These are phyloP conservation scores for Trichoderma asperelloides DNA, from an alignment of 495 filamentous ascomycete genomes.

Conservation along the genomic window DNA sequence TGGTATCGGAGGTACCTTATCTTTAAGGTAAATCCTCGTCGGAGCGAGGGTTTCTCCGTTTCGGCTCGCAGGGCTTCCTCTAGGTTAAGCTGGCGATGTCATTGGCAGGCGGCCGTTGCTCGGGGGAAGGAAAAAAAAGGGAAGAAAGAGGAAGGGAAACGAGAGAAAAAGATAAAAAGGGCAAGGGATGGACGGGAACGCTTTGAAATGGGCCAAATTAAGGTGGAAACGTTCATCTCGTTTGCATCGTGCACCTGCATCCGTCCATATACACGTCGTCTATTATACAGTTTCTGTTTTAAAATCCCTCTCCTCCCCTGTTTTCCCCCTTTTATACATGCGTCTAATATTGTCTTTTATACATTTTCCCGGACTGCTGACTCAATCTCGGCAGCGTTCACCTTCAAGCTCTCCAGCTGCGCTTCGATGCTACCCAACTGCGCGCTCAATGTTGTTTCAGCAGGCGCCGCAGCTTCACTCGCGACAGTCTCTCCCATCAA, in stretches of 20 bases:
- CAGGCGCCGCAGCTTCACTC: neutral
- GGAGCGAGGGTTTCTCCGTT: neutral
- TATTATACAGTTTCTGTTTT: constrained; percentile 1
- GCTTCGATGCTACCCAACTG: constrained; percentile 7
- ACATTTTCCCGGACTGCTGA: neutral
- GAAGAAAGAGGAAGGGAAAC: neutral
- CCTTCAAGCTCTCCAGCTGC: neutral
- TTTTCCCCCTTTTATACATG: neutral
- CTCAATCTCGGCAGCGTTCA: constrained; percentile 2
- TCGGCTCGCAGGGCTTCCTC: neutral
- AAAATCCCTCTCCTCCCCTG: neutral
- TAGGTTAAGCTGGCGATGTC: neutral
- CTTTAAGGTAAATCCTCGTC: neutral
- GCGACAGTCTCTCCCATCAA: neutral
- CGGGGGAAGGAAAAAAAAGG: neutral
- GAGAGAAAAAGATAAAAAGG: neutral
- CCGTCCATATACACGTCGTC: neutral
- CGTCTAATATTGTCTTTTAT: neutral
- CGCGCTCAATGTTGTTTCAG: neutral
- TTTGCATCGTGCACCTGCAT: constrained; percentile 1
- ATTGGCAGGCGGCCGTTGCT: neutral
- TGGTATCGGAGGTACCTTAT: neutral
- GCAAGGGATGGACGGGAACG: neutral
- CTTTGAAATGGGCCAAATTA: neutral
- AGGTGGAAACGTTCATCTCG: neutral